A percentile compares a stretch with the other conserved stretches of the same genome.
Evolutionary conservation across 1,284 basidiomycete species (phyloP).

Genomic region (Laetiporus sulphureus): DNA sequence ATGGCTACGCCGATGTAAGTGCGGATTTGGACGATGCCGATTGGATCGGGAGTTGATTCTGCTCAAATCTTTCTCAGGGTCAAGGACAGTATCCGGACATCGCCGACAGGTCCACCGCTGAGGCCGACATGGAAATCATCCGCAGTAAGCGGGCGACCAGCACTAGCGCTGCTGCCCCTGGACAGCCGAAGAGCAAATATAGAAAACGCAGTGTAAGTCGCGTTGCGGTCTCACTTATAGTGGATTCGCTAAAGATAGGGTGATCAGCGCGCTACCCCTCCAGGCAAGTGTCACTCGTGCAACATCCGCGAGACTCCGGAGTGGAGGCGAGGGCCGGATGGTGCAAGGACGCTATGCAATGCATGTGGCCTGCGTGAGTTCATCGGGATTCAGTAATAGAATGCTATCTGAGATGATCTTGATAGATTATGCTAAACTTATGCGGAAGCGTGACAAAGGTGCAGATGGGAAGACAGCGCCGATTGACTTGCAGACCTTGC

Average conservation of each 20-base stretch:
- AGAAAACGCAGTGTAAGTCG: conserved; percentile 71
- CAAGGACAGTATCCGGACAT: conserved; percentile 9
- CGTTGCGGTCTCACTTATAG: conserved; percentile 15
- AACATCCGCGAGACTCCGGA: conserved; percentile 81
- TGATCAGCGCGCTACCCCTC: conserved; percentile 67
- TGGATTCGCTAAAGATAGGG: conserved; percentile 20
- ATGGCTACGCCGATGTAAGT: conserved; percentile 23
- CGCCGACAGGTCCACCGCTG: conserved; percentile 43
- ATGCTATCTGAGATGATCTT: conserved; percentile 6
- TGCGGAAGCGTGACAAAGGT: conserved; percentile 65
- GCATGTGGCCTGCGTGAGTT: conserved; percentile 76
- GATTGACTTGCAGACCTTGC: conserved; percentile 68
- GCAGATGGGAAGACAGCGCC: conserved; percentile 45
- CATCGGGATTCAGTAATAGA: conserved; percentile 9
- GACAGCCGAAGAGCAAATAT: conserved; percentile 66
- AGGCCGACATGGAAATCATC: conserved; percentile 77
- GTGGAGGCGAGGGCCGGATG: conserved; percentile 75
- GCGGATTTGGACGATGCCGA: background rate
- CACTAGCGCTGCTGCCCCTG: conserved; percentile 25
- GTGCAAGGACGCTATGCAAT: conserved; percentile 74
- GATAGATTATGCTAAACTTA: conserved; percentile 71
- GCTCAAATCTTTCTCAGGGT: conserved; percentile 5
- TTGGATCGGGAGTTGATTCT: background rate
- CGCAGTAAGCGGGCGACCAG: conserved; percentile 69
- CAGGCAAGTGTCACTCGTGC: conserved; percentile 78